Evolutionary conservation across 176 grass and related monocot species (phyloP), one percentile per base, ranked within the genome.

Genomic region (Microstegium vimineum): DNA sequence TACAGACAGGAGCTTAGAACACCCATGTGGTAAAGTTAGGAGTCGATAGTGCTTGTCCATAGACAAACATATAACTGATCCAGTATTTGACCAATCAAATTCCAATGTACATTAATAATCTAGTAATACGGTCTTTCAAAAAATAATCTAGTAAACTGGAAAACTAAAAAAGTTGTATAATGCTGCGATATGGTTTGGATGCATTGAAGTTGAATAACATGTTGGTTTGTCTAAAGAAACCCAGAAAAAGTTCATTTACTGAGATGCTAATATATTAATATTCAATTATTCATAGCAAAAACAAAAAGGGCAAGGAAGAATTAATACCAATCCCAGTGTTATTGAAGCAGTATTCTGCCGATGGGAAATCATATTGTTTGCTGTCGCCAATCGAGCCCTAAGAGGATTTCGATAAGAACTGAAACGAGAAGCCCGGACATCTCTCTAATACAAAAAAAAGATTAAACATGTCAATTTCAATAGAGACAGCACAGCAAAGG

Each of bases 371-470:
- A 35, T 82, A 79, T 74, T 71, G 66, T 60, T 34, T 33, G 40
- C 22, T 62, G n/a, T n/a, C 18, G 35, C 83, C 76, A 70, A 76
- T 82, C 60, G 31, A 74, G 26, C 59, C 41, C 74, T 70, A 49
- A 49, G 27, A 49, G 23, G 33, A 84, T 59, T 59, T 70, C 65
- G 79, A 71, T 66, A 34, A 83, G 49, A 42, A 78, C 34, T 80
- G 22, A 73, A 83, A 73, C 68, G 43, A 27, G 71, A 37, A 81
- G 43, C 77, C 28, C 52, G 40, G 71, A 66, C 57, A 78, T 56
- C 71, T 84, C 91, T 87, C 91, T 90, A 81, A 66, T 37, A 35
- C n/a, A 75, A 78, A 68, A 30, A 40, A 69, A 75, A 4, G 38
- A 49, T 27, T 70, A 76, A 80, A 33, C 25, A 80, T 42, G 32